Percentiles rank a stretch among this genome's conserved stretches.
These are phyloP conservation scores for Mariannaea elegans DNA, from an alignment of 2,329 filamentous ascomycete genomes.

Conservation along the genomic window DNA sequence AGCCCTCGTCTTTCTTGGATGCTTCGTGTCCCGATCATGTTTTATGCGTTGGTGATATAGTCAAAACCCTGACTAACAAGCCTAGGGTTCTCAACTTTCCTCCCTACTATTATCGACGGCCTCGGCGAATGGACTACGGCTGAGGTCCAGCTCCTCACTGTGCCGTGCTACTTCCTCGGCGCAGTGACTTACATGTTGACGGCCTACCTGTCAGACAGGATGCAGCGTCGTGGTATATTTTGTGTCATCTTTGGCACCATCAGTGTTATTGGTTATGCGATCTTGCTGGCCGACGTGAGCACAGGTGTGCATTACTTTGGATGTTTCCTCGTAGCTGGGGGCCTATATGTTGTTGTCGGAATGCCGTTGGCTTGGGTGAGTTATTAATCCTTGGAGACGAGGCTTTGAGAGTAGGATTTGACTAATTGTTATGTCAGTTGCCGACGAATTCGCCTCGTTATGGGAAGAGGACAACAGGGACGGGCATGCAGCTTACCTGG, in stretches of 20 bases:
- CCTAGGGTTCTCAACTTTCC: slow-evolving; percentile 75
- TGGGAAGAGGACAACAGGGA: slow-evolving; percentile 78
- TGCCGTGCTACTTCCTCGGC: slow-evolving; percentile 80
- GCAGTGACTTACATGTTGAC: slow-evolving; percentile 73
- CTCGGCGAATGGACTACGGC: slow-evolving; percentile 71
- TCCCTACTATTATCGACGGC: slow-evolving; percentile 80
- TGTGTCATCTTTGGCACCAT: slow-evolving; percentile 68
- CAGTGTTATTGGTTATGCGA: slow-evolving; percentile 73
- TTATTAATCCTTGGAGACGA: neutral
- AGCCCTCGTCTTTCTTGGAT: neutral
- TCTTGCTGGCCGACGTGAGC: slow-evolving; percentile 68
- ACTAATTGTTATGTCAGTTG: slow-evolving; percentile 45
- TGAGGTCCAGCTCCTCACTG: slow-evolving; percentile 78
- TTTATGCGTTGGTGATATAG: no score
- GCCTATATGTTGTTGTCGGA: slow-evolving; percentile 70
- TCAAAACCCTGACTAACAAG: no score
- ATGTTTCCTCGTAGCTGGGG: slow-evolving; percentile 79
- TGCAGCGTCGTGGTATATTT: slow-evolving; percentile 72
- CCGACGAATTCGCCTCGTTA: slow-evolving; percentile 77
- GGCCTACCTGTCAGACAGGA: slow-evolving; percentile 73
- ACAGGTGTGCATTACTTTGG: slow-evolving; percentile 76
- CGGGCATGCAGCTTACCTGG: slow-evolving; percentile 74
- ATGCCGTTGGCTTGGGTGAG: slow-evolving; percentile 64
- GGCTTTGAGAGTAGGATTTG: neutral
- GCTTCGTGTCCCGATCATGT: no score